Evolutionary conservation across 768 basidiomycete genomes (phyloP).

Genomic region (Chiua virens): DNA sequence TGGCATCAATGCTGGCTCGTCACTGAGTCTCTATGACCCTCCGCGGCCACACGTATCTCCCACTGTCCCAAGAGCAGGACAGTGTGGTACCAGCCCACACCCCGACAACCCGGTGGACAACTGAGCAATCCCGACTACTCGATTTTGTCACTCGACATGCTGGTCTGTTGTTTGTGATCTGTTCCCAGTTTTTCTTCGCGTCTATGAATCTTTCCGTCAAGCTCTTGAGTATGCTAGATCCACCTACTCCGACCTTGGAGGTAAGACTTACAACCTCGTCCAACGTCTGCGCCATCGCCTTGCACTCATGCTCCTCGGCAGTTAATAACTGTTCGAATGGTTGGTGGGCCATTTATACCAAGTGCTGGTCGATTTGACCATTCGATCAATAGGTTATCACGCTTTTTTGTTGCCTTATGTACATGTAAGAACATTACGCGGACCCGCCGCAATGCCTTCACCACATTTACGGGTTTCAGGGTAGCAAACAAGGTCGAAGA

Average conservation of each 20-base stretch:
- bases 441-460: not conserved
- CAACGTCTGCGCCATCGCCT: not conserved
- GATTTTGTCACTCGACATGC: slow-evolving; percentile 39
- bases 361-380: not conserved
- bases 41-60: not conserved
- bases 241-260: slow-evolving; percentile 58
- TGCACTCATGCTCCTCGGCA: slow-evolving; percentile 19
- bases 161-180: slow-evolving; percentile 59
- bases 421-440: slow-evolving; percentile 41
- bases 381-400: slow-evolving; percentile 45
- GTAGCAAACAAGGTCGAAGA: slow-evolving; percentile 45
- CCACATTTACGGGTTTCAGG: slow-evolving; percentile 23
- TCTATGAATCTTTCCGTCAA: slow-evolving; percentile 66
- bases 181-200: slow-evolving; percentile 58
- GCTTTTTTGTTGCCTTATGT: slow-evolving; percentile 48
- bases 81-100: not conserved
- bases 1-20: no score
- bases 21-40: no score
- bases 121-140: not conserved
- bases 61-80: not conserved
- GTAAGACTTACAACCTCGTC: slow-evolving; percentile 31
- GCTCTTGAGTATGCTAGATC: slow-evolving; percentile 53
- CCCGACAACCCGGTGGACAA: no score
- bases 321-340: slow-evolving; percentile 62
- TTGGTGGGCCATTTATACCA: slow-evolving; percentile 20